Base-by-base conservation (phyloP, 768 basidiomycete genomes). In the Lentinula sp. region DNA sequence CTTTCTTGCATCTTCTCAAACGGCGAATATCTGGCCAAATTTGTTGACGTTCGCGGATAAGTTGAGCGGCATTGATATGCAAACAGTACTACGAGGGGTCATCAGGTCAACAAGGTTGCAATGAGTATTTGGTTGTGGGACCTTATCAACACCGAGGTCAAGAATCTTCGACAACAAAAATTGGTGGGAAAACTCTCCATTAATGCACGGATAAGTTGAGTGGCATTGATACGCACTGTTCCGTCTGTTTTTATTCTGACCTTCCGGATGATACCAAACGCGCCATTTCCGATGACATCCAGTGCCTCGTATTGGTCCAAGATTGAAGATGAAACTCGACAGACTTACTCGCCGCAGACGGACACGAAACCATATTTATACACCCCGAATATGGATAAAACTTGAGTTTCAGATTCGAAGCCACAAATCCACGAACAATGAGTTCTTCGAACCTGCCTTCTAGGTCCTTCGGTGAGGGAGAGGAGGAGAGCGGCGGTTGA, bases 221-320 rank as follows among this genome's bases (percentile, higher is more conserved):
- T 64, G 13, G 16, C 55, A 46, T 45, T 54, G 32, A 15, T 18
- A 83, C 89, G 65, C 65, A 95, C 93, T 72, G 84, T 67, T 37
- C 92, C 91, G 72, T 97, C 95, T 13, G 82, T 75, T 72, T 91
- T 92, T 66, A 93, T 78, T 63, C 86, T 80, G 10, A 98, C 95
- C 77, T 98, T 98, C 62, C 94, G 86, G 65, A 99, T 99, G 63
- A 98, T 92, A 1, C 97, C 97, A 77, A 99, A 99, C 4, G 91
- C 92, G 32, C 97, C 97, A 67, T 95, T 98, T 4, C 97, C 97
- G 50, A 99, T 96, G 61, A 97, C 81, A 65, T 95, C 94, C 51
- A 95, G 80, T 5, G 92, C 79, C 63, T 94, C 93, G 68, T 96
- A 98, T 53, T 83, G 81, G 66, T 91, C 90, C 21, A 95, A 77